Conservation (phyloP, 768 basidiomycete species). For the Kwoniella sp. region DNA sequence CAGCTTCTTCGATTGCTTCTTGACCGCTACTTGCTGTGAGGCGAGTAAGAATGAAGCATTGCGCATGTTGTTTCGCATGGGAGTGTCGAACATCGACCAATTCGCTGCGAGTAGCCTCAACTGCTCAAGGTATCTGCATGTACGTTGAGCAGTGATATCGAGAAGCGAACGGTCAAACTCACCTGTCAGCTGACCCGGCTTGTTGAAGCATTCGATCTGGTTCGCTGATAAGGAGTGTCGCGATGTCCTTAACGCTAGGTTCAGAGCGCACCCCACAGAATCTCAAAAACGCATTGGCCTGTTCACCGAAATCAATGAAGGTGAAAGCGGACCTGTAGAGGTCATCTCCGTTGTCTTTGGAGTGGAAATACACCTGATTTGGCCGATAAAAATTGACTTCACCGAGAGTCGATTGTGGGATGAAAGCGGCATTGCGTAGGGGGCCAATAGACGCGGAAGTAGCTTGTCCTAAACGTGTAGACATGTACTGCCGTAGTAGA, state of each 20-base stretch:
- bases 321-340: constrained; percentile 77
- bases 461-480: constrained; percentile 31
- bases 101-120: constrained; percentile 84
- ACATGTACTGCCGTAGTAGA: constrained; percentile 26
- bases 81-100: constrained; percentile 50
- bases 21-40: constrained; percentile 59
- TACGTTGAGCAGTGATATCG: constrained; percentile 54
- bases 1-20: constrained; percentile 22
- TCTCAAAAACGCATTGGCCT: constrained; percentile 76
- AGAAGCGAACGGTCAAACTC: constrained; percentile 57
- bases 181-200: constrained; percentile 42
- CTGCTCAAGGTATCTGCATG: constrained; percentile 68
- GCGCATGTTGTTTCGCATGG: constrained; percentile 64
- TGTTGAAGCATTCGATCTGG: constrained; percentile 33
- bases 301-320: constrained; percentile 80
- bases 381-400: constrained; percentile 26
- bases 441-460: constrained; percentile 54
- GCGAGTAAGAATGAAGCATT: constrained; percentile 68
- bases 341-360: constrained; percentile 50
- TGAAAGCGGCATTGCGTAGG: constrained; percentile 62
- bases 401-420: constrained; percentile 55
- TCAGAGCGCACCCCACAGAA: constrained; percentile 83
- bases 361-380: constrained; percentile 44
- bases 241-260: constrained; percentile 67
- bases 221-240: constrained; percentile 27